Conservation (phyloP, 768 basidiomycete genomes). For the Rhodotorula diobovata region DNA sequence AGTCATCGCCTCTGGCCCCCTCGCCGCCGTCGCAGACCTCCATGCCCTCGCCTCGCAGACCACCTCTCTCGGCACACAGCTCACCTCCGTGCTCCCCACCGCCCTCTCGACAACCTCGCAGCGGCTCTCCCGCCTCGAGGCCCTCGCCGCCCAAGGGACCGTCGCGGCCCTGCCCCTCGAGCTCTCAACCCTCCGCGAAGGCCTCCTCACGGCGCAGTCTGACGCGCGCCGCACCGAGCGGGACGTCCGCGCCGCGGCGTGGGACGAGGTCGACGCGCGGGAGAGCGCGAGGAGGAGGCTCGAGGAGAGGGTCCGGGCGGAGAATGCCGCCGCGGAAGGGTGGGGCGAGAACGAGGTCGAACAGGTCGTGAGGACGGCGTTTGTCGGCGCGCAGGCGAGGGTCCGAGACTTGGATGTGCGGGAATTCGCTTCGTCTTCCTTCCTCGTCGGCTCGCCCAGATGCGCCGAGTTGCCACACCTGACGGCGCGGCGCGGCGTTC, state of each 20-base stretch:
- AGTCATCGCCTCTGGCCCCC: neutral
- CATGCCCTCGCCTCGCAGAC: neutral
- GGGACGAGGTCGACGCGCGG: conserved; percentile 25
- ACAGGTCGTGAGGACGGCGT: conserved; percentile 6
- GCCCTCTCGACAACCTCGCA: neutral
- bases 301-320: conserved; percentile 20
- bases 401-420: conserved; percentile 19
- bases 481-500: too few relatives aligned
- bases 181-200: neutral
- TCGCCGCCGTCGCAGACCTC: neutral
- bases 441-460: neutral
- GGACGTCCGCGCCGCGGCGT: conserved; percentile 1
- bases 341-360: conserved; percentile 6
- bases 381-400: conserved; percentile 7
- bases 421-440: neutral
- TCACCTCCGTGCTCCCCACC: conserved; percentile 7
- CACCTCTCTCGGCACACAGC: neutral
- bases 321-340: conserved; percentile 21
- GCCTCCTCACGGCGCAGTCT: neutral
- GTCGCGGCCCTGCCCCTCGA: conserved; percentile 11
- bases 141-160: neutral
- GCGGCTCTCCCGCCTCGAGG: neutral
- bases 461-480: too few relatives aligned
- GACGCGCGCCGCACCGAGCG: neutral
- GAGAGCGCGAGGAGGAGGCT: conserved; percentile 19